phyloP scores from a whole-genome alignment of 306 rosid species.

The Bauhinia variegata region DNA sequence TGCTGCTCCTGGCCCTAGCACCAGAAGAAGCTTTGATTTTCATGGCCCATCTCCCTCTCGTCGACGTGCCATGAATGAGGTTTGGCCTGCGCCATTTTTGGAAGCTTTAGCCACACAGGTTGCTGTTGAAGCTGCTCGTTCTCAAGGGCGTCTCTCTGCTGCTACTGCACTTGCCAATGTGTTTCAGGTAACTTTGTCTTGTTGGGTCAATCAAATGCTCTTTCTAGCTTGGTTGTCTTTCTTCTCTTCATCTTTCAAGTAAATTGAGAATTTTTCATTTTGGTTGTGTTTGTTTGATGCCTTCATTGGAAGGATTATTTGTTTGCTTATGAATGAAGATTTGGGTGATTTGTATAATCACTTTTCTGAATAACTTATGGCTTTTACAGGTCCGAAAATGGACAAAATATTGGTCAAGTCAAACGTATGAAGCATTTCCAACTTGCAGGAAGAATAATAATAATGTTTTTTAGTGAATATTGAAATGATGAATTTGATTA shows the following conservation, averaged over 20 bases:
- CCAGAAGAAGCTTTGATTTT: slow-evolving; percentile 32
- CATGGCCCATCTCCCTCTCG: slow-evolving; percentile 79
- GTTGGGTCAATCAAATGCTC: not conserved
- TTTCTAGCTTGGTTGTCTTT: too few species aligned
- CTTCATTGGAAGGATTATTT: not conserved
- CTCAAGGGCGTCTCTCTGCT: slow-evolving; percentile 61
- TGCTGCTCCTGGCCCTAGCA: slow-evolving; percentile 42
- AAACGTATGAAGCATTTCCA: slow-evolving; percentile 40
- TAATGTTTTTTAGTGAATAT: slow-evolving; percentile 21
- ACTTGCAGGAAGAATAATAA: slow-evolving; percentile 36
- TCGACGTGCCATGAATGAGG: slow-evolving; percentile 61
- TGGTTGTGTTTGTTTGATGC: not conserved
- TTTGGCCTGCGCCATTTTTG: slow-evolving; percentile 67
- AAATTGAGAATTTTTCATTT: not conserved
- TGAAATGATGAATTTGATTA: not conserved
- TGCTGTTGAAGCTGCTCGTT: slow-evolving; percentile 68
- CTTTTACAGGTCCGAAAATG: slow-evolving; percentile 45
- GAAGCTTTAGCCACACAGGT: slow-evolving; percentile 73
- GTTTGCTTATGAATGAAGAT: slow-evolving; percentile 19
- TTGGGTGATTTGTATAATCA: slow-evolving; percentile 24
- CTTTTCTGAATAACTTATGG: slow-evolving; percentile 29
- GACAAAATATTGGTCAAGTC: slow-evolving; percentile 59
- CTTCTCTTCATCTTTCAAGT: not conserved
- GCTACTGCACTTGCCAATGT: slow-evolving; percentile 70
- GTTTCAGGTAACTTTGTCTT: slow-evolving; percentile 62